phyloP scores from a whole-genome alignment of 352 stramenopile species.

The Globisporangium irregulare region DNA sequence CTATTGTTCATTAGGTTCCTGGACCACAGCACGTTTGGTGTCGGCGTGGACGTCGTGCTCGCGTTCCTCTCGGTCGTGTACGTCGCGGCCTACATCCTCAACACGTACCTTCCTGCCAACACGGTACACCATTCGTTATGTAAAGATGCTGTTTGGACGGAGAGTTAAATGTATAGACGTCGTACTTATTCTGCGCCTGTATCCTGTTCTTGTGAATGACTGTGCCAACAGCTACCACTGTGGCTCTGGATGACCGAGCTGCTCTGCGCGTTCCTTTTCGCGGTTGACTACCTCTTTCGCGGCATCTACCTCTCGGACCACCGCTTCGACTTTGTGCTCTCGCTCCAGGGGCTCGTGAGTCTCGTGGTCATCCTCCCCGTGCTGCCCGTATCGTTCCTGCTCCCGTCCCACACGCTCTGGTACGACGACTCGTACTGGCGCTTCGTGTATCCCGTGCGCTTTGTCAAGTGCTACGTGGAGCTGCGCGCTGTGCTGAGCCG shows the following conservation, averaged over 20 bases:
- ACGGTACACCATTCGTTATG: slow-evolving; percentile 25
- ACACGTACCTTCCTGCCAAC: slow-evolving; percentile 73
- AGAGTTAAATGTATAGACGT: not conserved
- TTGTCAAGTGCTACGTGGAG: slow-evolving; percentile 81
- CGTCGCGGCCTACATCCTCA: slow-evolving; percentile 64
- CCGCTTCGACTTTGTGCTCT: slow-evolving; percentile 65
- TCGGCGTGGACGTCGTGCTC: slow-evolving; percentile 60
- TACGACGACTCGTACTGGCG: slow-evolving; percentile 72
- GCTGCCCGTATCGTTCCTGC: slow-evolving; percentile 71
- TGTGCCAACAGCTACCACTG: slow-evolving; percentile 42
- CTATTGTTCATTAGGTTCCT: slow-evolving; percentile 41
- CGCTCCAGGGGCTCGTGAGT: slow-evolving; percentile 48
- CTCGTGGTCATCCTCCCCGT: slow-evolving; percentile 70
- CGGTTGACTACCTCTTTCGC: slow-evolving; percentile 67
- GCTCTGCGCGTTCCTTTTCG: slow-evolving; percentile 59
- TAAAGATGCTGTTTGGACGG: not conserved
- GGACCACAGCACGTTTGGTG: slow-evolving; percentile 75
- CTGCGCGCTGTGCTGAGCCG: slow-evolving; percentile 71
- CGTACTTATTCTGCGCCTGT: not conserved
- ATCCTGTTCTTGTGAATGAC: not conserved
- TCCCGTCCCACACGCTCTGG: slow-evolving; percentile 76
- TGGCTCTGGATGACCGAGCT: slow-evolving; percentile 73
- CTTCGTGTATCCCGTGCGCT: slow-evolving; percentile 82
- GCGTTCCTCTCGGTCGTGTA: slow-evolving; percentile 56
- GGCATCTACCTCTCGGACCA: slow-evolving; percentile 69